Evolutionary conservation across 108 stramenopile species (phyloP), one percentile per base, ranked within the genome.

Genomic region (Cyclotella sp.): DNA sequence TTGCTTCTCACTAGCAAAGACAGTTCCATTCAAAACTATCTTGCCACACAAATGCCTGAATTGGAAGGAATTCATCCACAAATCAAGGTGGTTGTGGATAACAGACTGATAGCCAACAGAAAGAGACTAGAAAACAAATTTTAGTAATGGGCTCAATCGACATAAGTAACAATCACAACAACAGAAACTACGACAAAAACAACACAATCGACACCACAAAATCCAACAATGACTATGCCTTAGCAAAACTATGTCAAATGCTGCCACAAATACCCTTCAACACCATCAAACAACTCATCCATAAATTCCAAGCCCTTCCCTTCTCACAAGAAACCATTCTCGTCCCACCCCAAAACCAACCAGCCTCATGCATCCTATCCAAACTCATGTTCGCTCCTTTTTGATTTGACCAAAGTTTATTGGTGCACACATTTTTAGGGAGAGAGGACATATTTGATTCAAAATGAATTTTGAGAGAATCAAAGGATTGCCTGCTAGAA

Each of bases 391-490:
- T 68, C 49, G 34, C 86, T 99, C 41, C 61, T 70, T 43, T 97
- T 99, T 68, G 94, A 99, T 88, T 82, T 97, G 18, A 74, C 80
- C 6, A 85, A 96, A 29, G 98, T 98, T 9, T 99, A 99, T 82
- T 99, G 99, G 99, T 95, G 93, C 74, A 91, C 90, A 29, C 83
- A 97, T 9, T 73, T 98, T 16, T 83, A 91, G 49, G 88, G 91
- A 43, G 97, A 98, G 85, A 93, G 97, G 34, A 86, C 87, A 15
- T 82, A 86, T 28, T 75, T 95, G 57, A 70, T 98, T 14, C 51
- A 87, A 21, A 72, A 85, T 18, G 84, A 87, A 39, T 86, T 96
- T 76, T 18, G 72, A 57, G 53, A 68, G 16, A 73, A 76, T 61
- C 78, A 70, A 27, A 68, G 91, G 0, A 86, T 99, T 18, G 96